Evolutionary conservation across 2,329 filamentous ascomycete genomes (phyloP).

Genomic region (Pseudogymnoascus sp.): DNA sequence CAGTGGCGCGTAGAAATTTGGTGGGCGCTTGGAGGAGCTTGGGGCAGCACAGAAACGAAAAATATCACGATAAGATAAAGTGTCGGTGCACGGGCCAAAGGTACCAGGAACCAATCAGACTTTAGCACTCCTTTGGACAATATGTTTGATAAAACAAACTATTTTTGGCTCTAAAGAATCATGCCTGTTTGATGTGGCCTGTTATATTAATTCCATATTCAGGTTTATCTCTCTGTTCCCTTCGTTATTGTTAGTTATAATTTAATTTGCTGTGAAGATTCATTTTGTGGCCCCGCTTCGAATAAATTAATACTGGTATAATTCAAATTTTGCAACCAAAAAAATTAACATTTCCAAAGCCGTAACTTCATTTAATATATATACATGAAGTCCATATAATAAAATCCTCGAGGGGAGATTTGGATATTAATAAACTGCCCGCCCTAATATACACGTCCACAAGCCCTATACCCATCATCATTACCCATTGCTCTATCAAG

Average conservation of each 20-base stretch:
- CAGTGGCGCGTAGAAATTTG: neutral
- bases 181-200: neutral
- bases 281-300: neutral
- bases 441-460: neutral
- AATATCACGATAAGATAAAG: constrained; percentile 7
- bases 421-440: neutral
- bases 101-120: constrained; percentile 1
- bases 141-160: neutral
- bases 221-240: neutral
- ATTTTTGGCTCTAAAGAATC: neutral
- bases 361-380: constrained; percentile 1
- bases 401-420: constrained; percentile 9
- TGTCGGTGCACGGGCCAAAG: neutral
- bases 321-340: neutral
- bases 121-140: neutral
- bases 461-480: neutral
- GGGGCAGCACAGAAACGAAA: constrained; percentile 7
- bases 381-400: neutral
- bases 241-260: neutral
- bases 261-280: neutral
- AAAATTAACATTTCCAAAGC: neutral
- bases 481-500: neutral
- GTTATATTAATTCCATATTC: neutral
- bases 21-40: neutral
- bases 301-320: neutral